These are phyloP conservation scores for Vigna trinervia DNA, from an alignment of 306 rosid species.

Conservation along the genomic window DNA sequence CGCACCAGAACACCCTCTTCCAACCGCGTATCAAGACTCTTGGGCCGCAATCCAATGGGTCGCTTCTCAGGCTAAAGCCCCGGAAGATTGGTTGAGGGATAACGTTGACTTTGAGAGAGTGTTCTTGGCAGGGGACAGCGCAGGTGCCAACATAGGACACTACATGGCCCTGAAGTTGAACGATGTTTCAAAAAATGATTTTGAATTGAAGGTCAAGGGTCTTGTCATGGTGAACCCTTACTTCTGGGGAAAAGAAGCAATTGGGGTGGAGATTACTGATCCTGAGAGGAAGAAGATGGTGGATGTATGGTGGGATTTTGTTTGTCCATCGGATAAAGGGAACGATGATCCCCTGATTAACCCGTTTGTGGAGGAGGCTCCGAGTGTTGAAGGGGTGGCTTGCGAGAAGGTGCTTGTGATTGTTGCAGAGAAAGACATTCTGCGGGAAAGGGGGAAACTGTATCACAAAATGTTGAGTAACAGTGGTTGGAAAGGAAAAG, in stretches of 20 bases:
- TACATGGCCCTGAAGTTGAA: constrained; percentile 54
- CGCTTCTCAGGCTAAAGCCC: constrained; percentile 43
- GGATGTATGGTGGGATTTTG: constrained; percentile 85
- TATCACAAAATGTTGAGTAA: constrained; percentile 61
- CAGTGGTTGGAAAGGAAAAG: constrained; percentile 70
- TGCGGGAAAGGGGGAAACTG: constrained; percentile 79
- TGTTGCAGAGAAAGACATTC: constrained; percentile 71
- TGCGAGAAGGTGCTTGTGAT: constrained; percentile 59
- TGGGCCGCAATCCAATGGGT: constrained; percentile 79
- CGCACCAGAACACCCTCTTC: constrained; percentile 86
- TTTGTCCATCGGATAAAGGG: constrained; percentile 74
- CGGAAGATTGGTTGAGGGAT: constrained; percentile 63
- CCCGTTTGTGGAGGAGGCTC: constrained; percentile 79
- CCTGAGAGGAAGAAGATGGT: constrained; percentile 60
- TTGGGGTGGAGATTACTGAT: constrained; percentile 67
- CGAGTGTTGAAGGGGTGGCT: constrained; percentile 53
- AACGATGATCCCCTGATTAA: constrained; percentile 71
- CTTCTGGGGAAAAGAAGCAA: constrained; percentile 78
- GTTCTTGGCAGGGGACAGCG: constrained; percentile 81
- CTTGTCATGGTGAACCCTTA: constrained; percentile 71
- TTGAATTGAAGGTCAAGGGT: constrained; percentile 55
- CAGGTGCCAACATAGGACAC: constrained; percentile 81
- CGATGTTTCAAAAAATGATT: not conserved
- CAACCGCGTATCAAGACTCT: constrained; percentile 69
- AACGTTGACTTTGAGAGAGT: constrained; percentile 56